A percentile compares a stretch with the other conserved stretches of the same genome.
Evolutionary conservation across 805 yeast species (phyloP).

Genomic region (Yamadazyma paraphyllophila): DNA sequence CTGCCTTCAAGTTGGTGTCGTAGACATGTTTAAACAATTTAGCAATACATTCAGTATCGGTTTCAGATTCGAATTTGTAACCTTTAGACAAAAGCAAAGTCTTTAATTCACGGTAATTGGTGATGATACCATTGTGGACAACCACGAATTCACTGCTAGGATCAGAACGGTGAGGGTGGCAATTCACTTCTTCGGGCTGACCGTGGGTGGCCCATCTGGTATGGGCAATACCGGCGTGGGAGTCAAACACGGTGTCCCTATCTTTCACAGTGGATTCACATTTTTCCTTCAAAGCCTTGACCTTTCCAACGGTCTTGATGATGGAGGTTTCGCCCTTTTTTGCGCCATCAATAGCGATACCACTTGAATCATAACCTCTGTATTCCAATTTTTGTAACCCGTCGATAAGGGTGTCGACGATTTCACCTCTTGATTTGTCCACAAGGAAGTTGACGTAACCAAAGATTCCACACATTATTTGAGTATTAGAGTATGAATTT

Average conservation of each 20-base stretch:
- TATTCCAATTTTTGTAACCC: constrained; percentile 86
- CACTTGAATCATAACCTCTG: constrained; percentile 98
- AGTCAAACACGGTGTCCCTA: constrained; percentile 62
- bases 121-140: constrained; percentile 97
- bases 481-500: not conserved
- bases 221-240: constrained; percentile 96
- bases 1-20: constrained; percentile 70
- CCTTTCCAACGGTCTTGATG: constrained; percentile 90
- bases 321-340: constrained; percentile 65
- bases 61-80: constrained; percentile 79
- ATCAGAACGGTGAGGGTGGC: constrained; percentile 96
- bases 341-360: constrained; percentile 93
- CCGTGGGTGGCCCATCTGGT: constrained; percentile 99
- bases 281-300: constrained; percentile 69
- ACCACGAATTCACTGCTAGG: constrained; percentile 77
- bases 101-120: constrained; percentile 89
- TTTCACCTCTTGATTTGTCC: constrained; percentile 88
- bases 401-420: constrained; percentile 82
- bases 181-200: constrained; percentile 77
- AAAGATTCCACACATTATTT: constrained; percentile 78
- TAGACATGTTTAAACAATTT: constrained; percentile 88
- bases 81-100: constrained; percentile 81
- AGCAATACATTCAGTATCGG: constrained; percentile 98
- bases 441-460: constrained; percentile 96
- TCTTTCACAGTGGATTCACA: constrained; percentile 52